Percentiles rank a stretch among this genome's conserved stretches.
Conservation (phyloP, 305 asterid species). For the Coffea humblotiana region DNA sequence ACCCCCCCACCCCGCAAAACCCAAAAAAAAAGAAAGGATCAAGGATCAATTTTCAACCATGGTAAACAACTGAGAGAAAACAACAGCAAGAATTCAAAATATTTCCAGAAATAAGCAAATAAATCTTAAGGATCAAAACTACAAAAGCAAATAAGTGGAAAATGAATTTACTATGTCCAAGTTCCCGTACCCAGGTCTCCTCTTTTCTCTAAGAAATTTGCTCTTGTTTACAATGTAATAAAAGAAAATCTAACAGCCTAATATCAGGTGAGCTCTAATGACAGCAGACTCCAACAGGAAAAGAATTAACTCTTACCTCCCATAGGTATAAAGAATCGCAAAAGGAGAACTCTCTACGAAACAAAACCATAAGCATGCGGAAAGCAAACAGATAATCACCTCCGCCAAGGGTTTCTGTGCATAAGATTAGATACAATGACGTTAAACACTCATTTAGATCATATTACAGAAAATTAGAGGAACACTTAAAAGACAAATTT, state of each 20-base stretch:
- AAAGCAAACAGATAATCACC: conserved; percentile 90
- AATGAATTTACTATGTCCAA: background rate
- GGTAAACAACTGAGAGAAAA: background rate
- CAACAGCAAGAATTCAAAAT: background rate
- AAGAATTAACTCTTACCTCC: conserved; percentile 62
- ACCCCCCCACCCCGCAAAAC: too few species aligned
- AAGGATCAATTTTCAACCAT: background rate
- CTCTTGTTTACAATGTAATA: background rate
- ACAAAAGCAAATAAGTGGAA: background rate
- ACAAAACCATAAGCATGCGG: conserved; percentile 93
- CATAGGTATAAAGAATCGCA: conserved; percentile 86
- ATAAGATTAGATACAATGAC: conserved; percentile 22
- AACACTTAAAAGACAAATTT: conserved; percentile 10
- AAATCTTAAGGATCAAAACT: background rate
- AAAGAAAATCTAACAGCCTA: background rate
- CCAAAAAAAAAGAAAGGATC: too few species aligned
- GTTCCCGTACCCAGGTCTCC: background rate
- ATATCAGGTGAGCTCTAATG: background rate
- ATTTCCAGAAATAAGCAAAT: background rate
- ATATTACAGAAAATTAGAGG: conserved; percentile 3
- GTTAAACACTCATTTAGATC: background rate
- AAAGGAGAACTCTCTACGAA: conserved; percentile 91
- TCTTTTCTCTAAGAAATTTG: background rate
- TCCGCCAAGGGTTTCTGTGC: conserved; percentile 79
- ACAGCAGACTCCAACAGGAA: background rate